Base-by-base conservation (phyloP, 2,329 filamentous ascomycete genomes). In the Penicillium olsonii region DNA sequence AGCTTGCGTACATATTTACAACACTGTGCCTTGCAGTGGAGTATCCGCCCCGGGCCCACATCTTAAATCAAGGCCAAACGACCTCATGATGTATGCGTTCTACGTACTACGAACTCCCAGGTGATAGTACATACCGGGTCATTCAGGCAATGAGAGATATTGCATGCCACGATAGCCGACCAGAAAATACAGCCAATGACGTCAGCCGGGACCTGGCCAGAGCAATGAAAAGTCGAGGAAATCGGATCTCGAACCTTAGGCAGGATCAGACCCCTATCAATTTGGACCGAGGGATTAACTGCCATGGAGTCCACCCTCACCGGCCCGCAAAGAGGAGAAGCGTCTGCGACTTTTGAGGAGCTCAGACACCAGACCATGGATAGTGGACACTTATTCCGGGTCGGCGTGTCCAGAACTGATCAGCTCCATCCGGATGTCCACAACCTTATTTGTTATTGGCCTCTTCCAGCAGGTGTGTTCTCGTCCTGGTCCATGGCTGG, bases 201-300 rank as follows among this genome's bases (percentile, higher is more conserved):
- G 57, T 60, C 57, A 60, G 52, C 29, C 49, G 46, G 42, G 31
- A 45, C 27, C 33, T 37, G 42, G 31, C 20, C 41, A 41, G 41
- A 47, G 49, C 43, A 49, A 52, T 48, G n/a, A 41, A 24, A 48
- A 44, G 37, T 26, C 26, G 35, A 52, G 45, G 31, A 50, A 44
- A 45, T 39, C 31, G 12, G 44, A 42, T 27, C 45, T 48, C 11
- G 37, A 50, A 45, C 47, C 22, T 45, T 45, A 15, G 29, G 31
- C 20, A 35, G 52, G 57, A 52, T 60, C 57, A 59, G 55, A 56
- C 55, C 55, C 50, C 49, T 35, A 45, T 24, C 7, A 39, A 26
- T 37, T 43, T 2, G 18, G n/a, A 31, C 37, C 43, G 34, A 38
- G 44, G 31, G 6, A 38, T 38, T 45, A n/a, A 22, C 22, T 24